A percentile compares a stretch with the other conserved stretches of the same genome.
phyloP scores from a whole-genome alignment of 1,284 basidiomycete genomes.

The Apiotrichum gamsii region DNA sequence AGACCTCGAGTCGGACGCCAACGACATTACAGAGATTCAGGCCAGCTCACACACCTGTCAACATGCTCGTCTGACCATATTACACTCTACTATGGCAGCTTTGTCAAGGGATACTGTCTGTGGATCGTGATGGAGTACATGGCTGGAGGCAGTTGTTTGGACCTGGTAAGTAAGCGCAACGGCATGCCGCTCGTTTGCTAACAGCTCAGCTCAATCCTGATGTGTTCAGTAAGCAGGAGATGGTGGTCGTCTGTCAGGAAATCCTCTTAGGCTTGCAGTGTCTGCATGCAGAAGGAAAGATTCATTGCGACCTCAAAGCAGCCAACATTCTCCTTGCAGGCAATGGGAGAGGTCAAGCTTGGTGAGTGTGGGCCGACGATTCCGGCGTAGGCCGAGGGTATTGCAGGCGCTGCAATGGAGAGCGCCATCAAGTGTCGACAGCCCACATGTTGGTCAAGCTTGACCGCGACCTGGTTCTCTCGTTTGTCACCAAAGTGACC shows the following conservation, averaged over 20 bases:
- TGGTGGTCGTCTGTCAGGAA: conserved; percentile 89
- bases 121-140: conserved; percentile 99
- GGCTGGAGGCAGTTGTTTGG: conserved; percentile 92
- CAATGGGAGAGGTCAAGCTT: conserved; percentile 86
- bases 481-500: conserved; percentile 76
- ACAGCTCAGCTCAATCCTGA: conserved; percentile 78
- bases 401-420: no score
- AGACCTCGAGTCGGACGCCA: conserved; percentile 64
- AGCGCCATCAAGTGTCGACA: no score
- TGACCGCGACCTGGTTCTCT: conserved; percentile 78
- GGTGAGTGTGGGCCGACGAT: conserved; percentile 47
- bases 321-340: conserved; percentile 90
- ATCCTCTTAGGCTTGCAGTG: conserved; percentile 91
- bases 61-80: conserved; percentile 95
- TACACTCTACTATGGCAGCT: conserved; percentile 93
- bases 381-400: no score
- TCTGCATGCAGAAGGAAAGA: conserved; percentile 86
- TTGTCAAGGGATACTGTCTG: conserved; percentile 91
- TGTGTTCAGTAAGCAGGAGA: conserved; percentile 58
- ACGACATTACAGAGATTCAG: conserved; percentile 95
- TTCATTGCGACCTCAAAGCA: conserved; percentile 98
- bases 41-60: conserved; percentile 90
- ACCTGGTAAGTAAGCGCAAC: conserved; percentile 63
- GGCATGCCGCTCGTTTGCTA: no score
- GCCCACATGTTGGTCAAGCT: conserved; percentile 70